Percentiles rank a stretch among this genome's conserved stretches.
These are phyloP conservation scores for Vachellia pachyceras DNA, from an alignment of 306 rosid genomes.

Conservation along the genomic window DNA sequence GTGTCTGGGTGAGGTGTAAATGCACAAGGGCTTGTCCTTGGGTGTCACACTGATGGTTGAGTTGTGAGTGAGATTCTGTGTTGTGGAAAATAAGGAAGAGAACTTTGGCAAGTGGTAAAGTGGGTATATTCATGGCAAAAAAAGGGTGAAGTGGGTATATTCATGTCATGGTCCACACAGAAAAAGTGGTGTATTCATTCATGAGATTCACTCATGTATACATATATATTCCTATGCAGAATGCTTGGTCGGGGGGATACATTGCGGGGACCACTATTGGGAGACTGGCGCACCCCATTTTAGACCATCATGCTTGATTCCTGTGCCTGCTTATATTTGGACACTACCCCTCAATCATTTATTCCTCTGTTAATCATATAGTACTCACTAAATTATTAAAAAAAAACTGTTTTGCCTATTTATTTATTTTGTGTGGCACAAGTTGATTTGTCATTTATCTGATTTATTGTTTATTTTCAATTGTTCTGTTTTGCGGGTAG, in stretches of 20 bases:
- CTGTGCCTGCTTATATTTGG: background rate
- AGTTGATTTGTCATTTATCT: background rate
- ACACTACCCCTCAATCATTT: background rate
- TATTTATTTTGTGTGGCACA: background rate
- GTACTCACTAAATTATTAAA: background rate
- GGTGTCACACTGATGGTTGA: slow-evolving; percentile 1
- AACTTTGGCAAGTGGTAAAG: background rate
- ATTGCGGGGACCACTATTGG: slow-evolving; percentile 15
- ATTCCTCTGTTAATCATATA: background rate
- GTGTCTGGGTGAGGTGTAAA: background rate
- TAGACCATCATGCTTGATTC: background rate
- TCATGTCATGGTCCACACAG: background rate
- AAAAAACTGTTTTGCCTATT: too few species aligned
- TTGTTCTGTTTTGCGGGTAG: background rate
- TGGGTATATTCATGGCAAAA: too few species aligned
- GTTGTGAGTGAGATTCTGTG: background rate
- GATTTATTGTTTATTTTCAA: background rate
- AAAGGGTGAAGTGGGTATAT: too few species aligned
- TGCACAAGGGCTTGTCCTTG: background rate
- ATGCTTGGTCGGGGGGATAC: slow-evolving; percentile 21
- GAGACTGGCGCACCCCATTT: background rate
- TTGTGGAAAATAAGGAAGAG: background rate
- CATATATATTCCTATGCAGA: slow-evolving; percentile 17
- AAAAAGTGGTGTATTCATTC: background rate
- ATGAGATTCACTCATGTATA: background rate